Conservation (phyloP, 495 filamentous ascomycete species). For the Lophiotrema nucula region DNA sequence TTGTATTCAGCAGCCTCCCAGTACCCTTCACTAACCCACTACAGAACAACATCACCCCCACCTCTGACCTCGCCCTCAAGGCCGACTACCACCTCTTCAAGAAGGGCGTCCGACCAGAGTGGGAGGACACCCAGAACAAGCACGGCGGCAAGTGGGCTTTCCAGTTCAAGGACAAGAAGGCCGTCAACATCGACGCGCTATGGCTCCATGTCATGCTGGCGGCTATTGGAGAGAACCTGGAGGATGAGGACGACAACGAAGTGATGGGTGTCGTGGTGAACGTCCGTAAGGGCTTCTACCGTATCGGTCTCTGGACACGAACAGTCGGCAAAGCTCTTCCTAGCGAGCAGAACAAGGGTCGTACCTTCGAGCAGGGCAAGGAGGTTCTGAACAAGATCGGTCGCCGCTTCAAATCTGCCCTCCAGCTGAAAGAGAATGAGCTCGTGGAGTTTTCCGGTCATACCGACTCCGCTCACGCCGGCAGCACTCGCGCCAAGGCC, state of each 20-base stretch:
- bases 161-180: slow-evolving; percentile 92
- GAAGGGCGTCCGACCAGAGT: slow-evolving; percentile 91
- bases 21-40: too few species aligned
- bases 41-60: slow-evolving; percentile 97
- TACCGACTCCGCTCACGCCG: slow-evolving; percentile 86
- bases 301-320: slow-evolving; percentile 89
- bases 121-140: slow-evolving; percentile 98
- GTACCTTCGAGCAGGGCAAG: slow-evolving; percentile 74
- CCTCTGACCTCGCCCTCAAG: slow-evolving; percentile 92
- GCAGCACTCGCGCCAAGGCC: slow-evolving; percentile 91
- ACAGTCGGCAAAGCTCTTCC: slow-evolving; percentile 78
- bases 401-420: slow-evolving; percentile 81
- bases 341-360: slow-evolving; percentile 65
- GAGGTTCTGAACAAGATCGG: slow-evolving; percentile 81
- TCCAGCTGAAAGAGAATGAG: slow-evolving; percentile 73
- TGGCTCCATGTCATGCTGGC: slow-evolving; percentile 97
- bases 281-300: slow-evolving; percentile 96
- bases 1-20: background rate
- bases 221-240: slow-evolving; percentile 96
- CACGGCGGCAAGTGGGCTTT: slow-evolving; percentile 98
- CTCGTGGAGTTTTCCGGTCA: slow-evolving; percentile 92
- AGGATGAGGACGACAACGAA: slow-evolving; percentile 85
- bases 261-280: slow-evolving; percentile 99
- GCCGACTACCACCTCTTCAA: slow-evolving; percentile 99
- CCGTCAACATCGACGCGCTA: slow-evolving; percentile 85